These are phyloP conservation scores for Cyclanthera cordifolia DNA, from an alignment of 306 rosid species.

Conservation along the genomic window DNA sequence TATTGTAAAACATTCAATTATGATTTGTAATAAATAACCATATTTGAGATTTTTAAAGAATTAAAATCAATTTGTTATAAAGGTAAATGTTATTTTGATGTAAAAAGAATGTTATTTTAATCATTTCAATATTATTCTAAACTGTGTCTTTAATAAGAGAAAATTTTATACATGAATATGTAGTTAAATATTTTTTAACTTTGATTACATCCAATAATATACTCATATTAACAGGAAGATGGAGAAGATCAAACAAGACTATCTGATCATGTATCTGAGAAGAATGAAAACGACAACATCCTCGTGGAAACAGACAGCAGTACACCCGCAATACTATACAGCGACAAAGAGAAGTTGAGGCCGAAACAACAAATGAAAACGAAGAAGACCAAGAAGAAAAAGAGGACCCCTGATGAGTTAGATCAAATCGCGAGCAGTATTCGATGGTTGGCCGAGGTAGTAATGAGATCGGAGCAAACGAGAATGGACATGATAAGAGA, in stretches of 20 bases:
- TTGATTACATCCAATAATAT: too few species aligned
- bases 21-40: too few species aligned
- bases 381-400: constrained; percentile 37
- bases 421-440: constrained; percentile 70
- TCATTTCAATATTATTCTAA: too few species aligned
- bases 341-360: constrained; percentile 48
- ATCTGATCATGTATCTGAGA: constrained; percentile 54
- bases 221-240: constrained; percentile 37
- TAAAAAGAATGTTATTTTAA: too few species aligned
- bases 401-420: constrained; percentile 21
- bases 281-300: constrained; percentile 22
- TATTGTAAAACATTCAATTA: too few species aligned
- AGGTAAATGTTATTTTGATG: too few species aligned
- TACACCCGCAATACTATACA: constrained; percentile 63
- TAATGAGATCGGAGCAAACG: constrained; percentile 68
- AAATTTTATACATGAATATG: too few species aligned
- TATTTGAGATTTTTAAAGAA: too few species aligned
- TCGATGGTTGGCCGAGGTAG: constrained; percentile 87
- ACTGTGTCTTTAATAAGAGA: too few species aligned
- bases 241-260: constrained; percentile 30
- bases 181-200: too few species aligned
- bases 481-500: constrained; percentile 84
- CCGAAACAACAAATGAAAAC: constrained; percentile 24
- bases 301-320: constrained; percentile 59
- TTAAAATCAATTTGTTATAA: too few species aligned